phyloP scores from a whole-genome alignment of 106 monocot species.

The Agapanthus africanus region DNA sequence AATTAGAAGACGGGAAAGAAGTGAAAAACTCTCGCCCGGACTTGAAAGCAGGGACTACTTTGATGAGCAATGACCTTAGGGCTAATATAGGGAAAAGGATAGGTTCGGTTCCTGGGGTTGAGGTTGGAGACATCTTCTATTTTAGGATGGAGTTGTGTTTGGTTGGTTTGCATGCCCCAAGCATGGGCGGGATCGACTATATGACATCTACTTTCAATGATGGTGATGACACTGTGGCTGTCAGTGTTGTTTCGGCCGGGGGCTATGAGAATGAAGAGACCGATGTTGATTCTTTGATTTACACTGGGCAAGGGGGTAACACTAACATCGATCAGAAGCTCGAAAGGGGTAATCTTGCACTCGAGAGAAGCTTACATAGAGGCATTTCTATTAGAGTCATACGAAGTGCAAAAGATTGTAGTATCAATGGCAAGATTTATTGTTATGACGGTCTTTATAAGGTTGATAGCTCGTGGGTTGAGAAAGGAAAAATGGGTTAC shows the following conservation, averaged over 20 bases:
- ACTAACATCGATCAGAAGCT: slow-evolving; percentile 59
- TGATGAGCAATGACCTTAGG: slow-evolving; percentile 41
- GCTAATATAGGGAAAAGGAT: slow-evolving; percentile 50
- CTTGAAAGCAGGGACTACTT: slow-evolving; percentile 46
- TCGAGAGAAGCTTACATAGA: slow-evolving; percentile 57
- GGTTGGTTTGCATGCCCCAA: slow-evolving; percentile 59
- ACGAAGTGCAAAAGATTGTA: slow-evolving; percentile 41
- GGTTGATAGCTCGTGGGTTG: slow-evolving; percentile 50
- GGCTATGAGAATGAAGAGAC: slow-evolving; percentile 64
- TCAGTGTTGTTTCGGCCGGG: slow-evolving; percentile 76
- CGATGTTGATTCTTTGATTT: slow-evolving; percentile 45
- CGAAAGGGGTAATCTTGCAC: slow-evolving; percentile 74
- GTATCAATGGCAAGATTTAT: slow-evolving; percentile 45
- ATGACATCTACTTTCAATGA: slow-evolving; percentile 29
- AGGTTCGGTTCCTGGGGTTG: slow-evolving; percentile 55
- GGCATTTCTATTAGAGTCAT: slow-evolving; percentile 53
- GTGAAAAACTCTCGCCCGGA: slow-evolving; percentile 30
- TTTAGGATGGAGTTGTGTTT: slow-evolving; percentile 72
- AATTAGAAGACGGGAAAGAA: slow-evolving; percentile 60
- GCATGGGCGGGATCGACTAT: slow-evolving; percentile 75
- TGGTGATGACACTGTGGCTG: slow-evolving; percentile 46
- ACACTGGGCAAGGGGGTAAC: slow-evolving; percentile 60
- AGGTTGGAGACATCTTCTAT: slow-evolving; percentile 76
- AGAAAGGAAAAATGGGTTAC: slow-evolving; percentile 54
- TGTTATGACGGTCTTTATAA: slow-evolving; percentile 82